Percentiles rank a stretch among this genome's conserved stretches.
These are phyloP conservation scores for Bruguiera parviflora DNA, from an alignment of 345 rosid species.

Conservation along the genomic window DNA sequence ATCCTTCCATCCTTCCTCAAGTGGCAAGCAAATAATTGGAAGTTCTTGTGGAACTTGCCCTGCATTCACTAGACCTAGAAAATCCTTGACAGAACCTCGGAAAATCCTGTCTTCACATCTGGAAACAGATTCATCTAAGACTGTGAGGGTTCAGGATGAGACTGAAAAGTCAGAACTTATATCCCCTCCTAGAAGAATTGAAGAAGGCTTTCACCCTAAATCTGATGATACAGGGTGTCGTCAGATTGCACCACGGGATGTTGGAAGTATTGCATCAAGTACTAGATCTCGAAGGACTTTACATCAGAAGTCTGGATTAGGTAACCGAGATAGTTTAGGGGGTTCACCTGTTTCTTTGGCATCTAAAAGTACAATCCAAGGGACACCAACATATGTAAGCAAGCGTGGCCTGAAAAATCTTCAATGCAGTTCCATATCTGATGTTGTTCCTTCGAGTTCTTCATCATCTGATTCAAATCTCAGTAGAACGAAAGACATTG, in stretches of 20 bases:
- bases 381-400: slow-evolving; percentile 34
- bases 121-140: slow-evolving; percentile 68
- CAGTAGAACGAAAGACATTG: slow-evolving; percentile 36
- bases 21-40: slow-evolving; percentile 63
- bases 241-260: slow-evolving; percentile 27
- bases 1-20: slow-evolving; percentile 41
- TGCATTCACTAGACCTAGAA: slow-evolving; percentile 34
- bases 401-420: slow-evolving; percentile 45
- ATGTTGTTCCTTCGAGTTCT: slow-evolving; percentile 44
- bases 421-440: slow-evolving; percentile 53
- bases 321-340: slow-evolving; percentile 32
- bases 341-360: slow-evolving; percentile 36
- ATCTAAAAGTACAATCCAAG: slow-evolving; percentile 40
- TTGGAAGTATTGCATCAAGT: slow-evolving; percentile 46
- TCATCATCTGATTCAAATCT: slow-evolving; percentile 48
- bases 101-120: slow-evolving; percentile 44
- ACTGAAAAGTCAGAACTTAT: slow-evolving; percentile 38
- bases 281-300: slow-evolving; percentile 43
- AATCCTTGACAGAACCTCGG: slow-evolving; percentile 38
- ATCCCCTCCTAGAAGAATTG: slow-evolving; percentile 39
- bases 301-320: slow-evolving; percentile 43
- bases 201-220: slow-evolving; percentile 30
- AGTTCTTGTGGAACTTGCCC: slow-evolving; percentile 57
- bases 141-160: slow-evolving; percentile 53
- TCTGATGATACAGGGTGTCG: slow-evolving; percentile 32